Evolutionary conservation across 768 basidiomycete genomes (phyloP).

Genomic region (Mrakia frigida): DNA sequence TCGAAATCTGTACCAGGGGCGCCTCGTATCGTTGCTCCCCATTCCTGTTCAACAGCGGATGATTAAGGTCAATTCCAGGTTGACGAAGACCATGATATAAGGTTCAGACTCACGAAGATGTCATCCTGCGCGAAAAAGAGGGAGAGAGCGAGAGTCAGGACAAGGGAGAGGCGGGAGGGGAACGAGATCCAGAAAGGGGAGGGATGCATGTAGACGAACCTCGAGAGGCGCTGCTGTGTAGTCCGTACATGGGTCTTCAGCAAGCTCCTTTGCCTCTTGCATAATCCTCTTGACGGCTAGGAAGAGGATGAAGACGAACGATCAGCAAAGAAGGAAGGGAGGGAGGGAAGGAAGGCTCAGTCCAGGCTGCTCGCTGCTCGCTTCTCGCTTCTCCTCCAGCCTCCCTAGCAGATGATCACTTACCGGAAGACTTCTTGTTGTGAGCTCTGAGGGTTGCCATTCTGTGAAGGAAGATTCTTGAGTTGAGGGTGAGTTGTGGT

Average conservation of each 20-base stretch:
- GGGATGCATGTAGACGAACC: slow-evolving; percentile 50
- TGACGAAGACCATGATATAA: background rate
- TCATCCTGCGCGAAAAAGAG: slow-evolving; percentile 56
- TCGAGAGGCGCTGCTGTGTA: slow-evolving; percentile 74
- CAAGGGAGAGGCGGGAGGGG: too few relatives aligned
- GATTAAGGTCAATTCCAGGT: slow-evolving; percentile 16
- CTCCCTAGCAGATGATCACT: slow-evolving; percentile 34
- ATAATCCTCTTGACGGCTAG: slow-evolving; percentile 92
- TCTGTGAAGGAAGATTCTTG: background rate
- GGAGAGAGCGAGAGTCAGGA: slow-evolving; percentile 29
- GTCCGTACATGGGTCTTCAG: slow-evolving; percentile 75
- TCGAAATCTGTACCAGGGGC: slow-evolving; percentile 83
- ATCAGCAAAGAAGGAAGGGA: background rate
- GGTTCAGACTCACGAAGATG: slow-evolving; percentile 65
- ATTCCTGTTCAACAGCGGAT: slow-evolving; percentile 54
- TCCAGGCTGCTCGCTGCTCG: too few relatives aligned
- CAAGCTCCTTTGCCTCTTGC: slow-evolving; percentile 88
- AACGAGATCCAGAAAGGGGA: background rate
- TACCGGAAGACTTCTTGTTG: slow-evolving; percentile 88
- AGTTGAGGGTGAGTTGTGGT: background rate
- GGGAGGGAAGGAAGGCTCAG: background rate
- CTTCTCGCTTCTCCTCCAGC: background rate
- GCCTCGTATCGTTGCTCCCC: slow-evolving; percentile 96
- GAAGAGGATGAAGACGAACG: background rate
- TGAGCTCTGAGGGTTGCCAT: slow-evolving; percentile 49